Conservation (phyloP, 2,329 filamentous ascomycete genomes). For the Aspergillus sp. region DNA sequence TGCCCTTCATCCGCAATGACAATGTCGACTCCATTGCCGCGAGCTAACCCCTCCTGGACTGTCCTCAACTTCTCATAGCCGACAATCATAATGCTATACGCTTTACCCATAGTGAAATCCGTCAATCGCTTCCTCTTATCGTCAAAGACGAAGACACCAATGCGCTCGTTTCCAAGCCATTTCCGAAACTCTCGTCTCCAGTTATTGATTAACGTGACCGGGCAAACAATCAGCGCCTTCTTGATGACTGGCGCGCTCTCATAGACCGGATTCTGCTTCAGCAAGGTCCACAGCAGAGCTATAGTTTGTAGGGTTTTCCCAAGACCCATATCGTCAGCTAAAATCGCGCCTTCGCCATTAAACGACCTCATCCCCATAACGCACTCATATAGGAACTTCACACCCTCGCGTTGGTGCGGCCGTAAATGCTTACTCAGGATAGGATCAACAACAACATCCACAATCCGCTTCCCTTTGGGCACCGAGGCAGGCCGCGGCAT, state of each 20-base stretch:
- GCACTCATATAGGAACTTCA: slow-evolving; percentile 72
- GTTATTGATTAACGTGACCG: slow-evolving; percentile 70
- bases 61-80: slow-evolving; percentile 69
- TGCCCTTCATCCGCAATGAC: slow-evolving; percentile 71
- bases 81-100: slow-evolving; percentile 71
- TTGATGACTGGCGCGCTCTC: slow-evolving; percentile 61
- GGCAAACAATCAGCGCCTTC: slow-evolving; percentile 72
- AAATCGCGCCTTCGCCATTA: slow-evolving; percentile 67
- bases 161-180: slow-evolving; percentile 69
- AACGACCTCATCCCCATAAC: slow-evolving; percentile 70
- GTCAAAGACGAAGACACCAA: slow-evolving; percentile 67
- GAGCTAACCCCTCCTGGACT: slow-evolving; percentile 65
- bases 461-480: slow-evolving; percentile 63
- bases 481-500: slow-evolving; percentile 62
- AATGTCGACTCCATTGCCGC: slow-evolving; percentile 65
- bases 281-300: slow-evolving; percentile 67
- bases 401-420: slow-evolving; percentile 68
- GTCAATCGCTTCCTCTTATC: slow-evolving; percentile 60
- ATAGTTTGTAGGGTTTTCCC: slow-evolving; percentile 75
- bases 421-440: slow-evolving; percentile 62
- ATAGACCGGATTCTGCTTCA: slow-evolving; percentile 69
- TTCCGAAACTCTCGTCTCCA: slow-evolving; percentile 73
- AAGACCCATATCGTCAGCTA: slow-evolving; percentile 75
- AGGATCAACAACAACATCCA: slow-evolving; percentile 73
- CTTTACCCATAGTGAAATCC: slow-evolving; percentile 67